Conservation (phyloP, 192 early-diverging fungal genomes). For the Funneliformis geosporum region DNA sequence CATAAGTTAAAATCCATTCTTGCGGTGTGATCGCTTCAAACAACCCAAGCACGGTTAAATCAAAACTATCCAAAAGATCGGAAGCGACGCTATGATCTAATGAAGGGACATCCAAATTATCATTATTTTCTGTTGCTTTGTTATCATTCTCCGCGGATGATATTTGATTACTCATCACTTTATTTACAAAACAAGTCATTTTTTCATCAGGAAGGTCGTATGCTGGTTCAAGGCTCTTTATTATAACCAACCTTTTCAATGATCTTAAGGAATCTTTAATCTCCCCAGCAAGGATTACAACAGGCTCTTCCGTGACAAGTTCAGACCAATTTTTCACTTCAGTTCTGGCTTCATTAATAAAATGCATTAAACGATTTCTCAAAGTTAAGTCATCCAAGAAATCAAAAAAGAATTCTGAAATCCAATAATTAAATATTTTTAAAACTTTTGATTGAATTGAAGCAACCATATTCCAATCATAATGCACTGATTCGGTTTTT, state of each 20-base stretch:
- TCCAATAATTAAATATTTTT: constrained; percentile 65
- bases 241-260: background rate
- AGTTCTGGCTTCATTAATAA: constrained; percentile 29
- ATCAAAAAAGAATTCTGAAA: constrained; percentile 58
- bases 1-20: constrained; percentile 54
- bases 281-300: background rate
- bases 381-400: constrained; percentile 62
- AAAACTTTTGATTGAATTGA: constrained; percentile 48
- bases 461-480: constrained; percentile 42
- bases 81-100: background rate
- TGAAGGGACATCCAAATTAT: background rate
- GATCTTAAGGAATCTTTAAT: background rate
- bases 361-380: constrained; percentile 50
- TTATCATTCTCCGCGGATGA: background rate
- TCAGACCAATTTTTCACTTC: background rate
- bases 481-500: constrained; percentile 10
- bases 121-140: background rate
- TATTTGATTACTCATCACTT: background rate
- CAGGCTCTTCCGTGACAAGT: background rate
- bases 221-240: constrained; percentile 11
- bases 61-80: constrained; percentile 26
- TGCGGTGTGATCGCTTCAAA: constrained; percentile 42
- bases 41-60: constrained; percentile 35
- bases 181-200: background rate
- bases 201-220: constrained; percentile 9